Percentiles rank a stretch among this genome's conserved stretches.
Conservation (phyloP, 2,329 filamentous ascomycete species). For the Fusarium marasasianum region DNA sequence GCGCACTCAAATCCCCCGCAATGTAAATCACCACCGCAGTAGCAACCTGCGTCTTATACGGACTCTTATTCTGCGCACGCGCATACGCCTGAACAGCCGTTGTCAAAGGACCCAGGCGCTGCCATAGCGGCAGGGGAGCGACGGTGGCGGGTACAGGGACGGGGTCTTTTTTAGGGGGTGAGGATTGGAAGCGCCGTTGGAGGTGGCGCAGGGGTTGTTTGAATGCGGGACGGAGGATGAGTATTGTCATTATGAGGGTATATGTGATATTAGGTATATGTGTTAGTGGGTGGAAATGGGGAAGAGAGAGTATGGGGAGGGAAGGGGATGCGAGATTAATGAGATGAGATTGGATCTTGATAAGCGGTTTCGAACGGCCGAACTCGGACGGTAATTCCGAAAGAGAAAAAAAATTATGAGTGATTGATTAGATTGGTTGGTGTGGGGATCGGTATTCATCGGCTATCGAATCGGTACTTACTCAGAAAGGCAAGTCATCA, state of each 20-base stretch:
- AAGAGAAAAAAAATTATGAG: neutral
- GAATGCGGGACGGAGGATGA: slow-evolving; percentile 30
- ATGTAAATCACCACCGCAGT: slow-evolving; percentile 83
- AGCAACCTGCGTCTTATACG: slow-evolving; percentile 81
- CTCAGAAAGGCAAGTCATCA: slow-evolving; percentile 51
- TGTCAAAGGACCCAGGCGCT: slow-evolving; percentile 66
- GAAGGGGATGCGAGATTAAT: slow-evolving; percentile 7
- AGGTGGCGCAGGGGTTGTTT: slow-evolving; percentile 22
- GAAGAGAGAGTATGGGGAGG: neutral
- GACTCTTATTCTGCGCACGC: slow-evolving; percentile 74
- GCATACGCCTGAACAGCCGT: slow-evolving; percentile 68
- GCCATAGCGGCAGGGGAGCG: slow-evolving; percentile 59
- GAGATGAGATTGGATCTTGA: neutral
- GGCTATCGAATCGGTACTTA: slow-evolving; percentile 10
- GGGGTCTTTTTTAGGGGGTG: slow-evolving; percentile 24
- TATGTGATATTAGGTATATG: neutral
- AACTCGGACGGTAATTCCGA: slow-evolving; percentile 33
- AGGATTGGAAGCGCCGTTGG: slow-evolving; percentile 32
- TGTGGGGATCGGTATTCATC: slow-evolving; percentile 6
- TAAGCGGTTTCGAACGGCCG: slow-evolving; percentile 17
- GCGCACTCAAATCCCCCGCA: slow-evolving; percentile 79
- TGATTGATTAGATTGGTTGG: slow-evolving; percentile 15
- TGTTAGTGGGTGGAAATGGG: neutral
- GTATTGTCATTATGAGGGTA: slow-evolving; percentile 25
- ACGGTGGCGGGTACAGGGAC: slow-evolving; percentile 32